phyloP scores from a whole-genome alignment of 345 rosid genomes.

The Hypericum androsaemum region DNA sequence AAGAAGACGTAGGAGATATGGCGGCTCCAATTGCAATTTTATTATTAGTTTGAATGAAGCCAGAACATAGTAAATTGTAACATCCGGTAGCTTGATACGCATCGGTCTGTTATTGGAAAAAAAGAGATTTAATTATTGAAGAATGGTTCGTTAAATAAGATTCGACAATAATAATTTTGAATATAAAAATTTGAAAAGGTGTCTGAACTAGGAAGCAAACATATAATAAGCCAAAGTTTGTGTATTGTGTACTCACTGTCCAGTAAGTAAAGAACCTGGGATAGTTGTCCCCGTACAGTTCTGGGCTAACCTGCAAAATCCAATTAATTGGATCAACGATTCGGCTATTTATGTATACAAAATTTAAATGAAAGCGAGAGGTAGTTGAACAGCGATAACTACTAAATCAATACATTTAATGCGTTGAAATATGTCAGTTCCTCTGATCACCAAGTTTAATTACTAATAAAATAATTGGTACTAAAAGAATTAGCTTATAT shows the following conservation, averaged over 20 bases:
- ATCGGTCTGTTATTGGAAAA: constrained; percentile 15
- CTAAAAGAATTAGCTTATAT: too few relatives aligned
- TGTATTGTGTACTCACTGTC: constrained; percentile 18
- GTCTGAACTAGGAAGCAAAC: neutral
- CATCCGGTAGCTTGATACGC: constrained; percentile 31
- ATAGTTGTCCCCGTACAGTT: constrained; percentile 22
- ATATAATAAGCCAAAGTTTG: neutral
- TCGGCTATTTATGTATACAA: neutral
- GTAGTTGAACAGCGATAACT: neutral
- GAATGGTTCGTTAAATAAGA: too few relatives aligned
- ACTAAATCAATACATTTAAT: too few relatives aligned
- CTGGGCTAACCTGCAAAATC: constrained; percentile 23
- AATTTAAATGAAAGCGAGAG: neutral
- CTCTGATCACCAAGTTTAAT: too few relatives aligned
- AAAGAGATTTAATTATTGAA: too few relatives aligned
- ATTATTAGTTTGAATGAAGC: constrained; percentile 26
- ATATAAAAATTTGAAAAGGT: too few relatives aligned
- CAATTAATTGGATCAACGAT: neutral
- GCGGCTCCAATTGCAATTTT: constrained; percentile 31
- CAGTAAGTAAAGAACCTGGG: constrained; percentile 31
- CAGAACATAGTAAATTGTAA: constrained; percentile 27
- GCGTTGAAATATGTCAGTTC: too few relatives aligned
- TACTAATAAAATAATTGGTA: too few relatives aligned
- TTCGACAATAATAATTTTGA: neutral
- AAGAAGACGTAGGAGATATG: constrained; percentile 24